These are phyloP conservation scores for Cornus florida DNA, from an alignment of 148 eudicot species.

Conservation along the genomic window DNA sequence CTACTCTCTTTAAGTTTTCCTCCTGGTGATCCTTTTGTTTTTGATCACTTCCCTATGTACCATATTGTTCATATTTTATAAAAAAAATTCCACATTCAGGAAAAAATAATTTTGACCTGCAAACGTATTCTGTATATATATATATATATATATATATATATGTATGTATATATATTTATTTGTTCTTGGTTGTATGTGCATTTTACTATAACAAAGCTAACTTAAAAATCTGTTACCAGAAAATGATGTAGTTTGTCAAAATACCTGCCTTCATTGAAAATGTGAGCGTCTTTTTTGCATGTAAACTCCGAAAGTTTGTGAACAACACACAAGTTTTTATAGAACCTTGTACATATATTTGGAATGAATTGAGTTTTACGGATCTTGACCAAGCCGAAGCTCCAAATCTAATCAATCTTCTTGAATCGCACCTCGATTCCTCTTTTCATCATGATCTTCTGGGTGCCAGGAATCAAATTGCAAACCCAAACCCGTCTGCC, in stretches of 20 bases:
- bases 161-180: too few species aligned
- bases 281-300: constrained; percentile 12
- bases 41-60: too few species aligned
- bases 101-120: too few species aligned
- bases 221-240: too few species aligned
- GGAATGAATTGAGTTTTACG: constrained; percentile 8
- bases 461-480: constrained; percentile 10
- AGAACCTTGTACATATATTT: not conserved
- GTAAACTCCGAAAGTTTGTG: not conserved
- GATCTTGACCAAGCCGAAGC: constrained; percentile 54
- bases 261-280: not conserved
- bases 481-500: constrained; percentile 19
- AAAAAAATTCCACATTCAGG: too few species aligned
- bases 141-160: too few species aligned
- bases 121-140: too few species aligned
- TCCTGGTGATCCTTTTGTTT: too few species aligned
- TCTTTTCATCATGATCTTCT: constrained; percentile 8
- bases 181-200: too few species aligned
- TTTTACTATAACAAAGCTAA: too few species aligned
- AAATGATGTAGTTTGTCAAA: not conserved
- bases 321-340: not conserved
- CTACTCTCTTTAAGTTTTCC: too few species aligned
- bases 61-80: too few species aligned
- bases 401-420: constrained; percentile 50
- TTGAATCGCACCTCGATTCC: constrained; percentile 10